A percentile compares a stretch with the other conserved stretches of the same genome.
Evolutionary conservation across 768 basidiomycete genomes (phyloP).

Genomic region (Suillus fuscotomentosus): DNA sequence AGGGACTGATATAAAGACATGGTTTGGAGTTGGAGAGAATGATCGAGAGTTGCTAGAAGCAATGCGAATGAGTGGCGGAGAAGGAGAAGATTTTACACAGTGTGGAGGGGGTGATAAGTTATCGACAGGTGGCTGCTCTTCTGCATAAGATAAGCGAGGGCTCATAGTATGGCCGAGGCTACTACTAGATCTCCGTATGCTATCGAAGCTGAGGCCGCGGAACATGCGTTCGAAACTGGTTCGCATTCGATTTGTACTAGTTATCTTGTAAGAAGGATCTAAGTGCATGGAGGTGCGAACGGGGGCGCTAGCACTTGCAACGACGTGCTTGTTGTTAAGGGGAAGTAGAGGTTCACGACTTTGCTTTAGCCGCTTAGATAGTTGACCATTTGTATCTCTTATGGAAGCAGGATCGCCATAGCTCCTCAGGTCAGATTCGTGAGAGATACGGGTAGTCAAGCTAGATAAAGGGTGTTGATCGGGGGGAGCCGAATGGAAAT

Average conservation of each 20-base stretch:
- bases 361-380: conserved; percentile 49
- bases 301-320: conserved; percentile 15
- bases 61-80: conserved; percentile 25
- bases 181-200: conserved; percentile 34
- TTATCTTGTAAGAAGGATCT: conserved; percentile 10
- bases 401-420: conserved; percentile 17
- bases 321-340: conserved; percentile 20
- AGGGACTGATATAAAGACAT: conserved; percentile 29
- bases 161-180: conserved; percentile 12
- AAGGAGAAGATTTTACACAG: conserved; percentile 15
- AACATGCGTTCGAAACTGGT: conserved; percentile 61
- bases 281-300: conserved; percentile 19
- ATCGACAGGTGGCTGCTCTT: conserved; percentile 11
- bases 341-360: conserved; percentile 78
- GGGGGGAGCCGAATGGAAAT: conserved; percentile 21
- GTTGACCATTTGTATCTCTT: conserved; percentile 27
- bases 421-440: conserved; percentile 40
- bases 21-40: conserved; percentile 26
- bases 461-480: conserved; percentile 42
- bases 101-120: conserved; percentile 11
- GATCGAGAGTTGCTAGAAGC: conserved; percentile 22
- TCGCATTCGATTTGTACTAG: conserved; percentile 39
- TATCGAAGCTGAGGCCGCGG: conserved; percentile 53
- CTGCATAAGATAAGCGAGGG: conserved; percentile 15
- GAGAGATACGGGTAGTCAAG: conserved; percentile 35